Base-by-base conservation (phyloP, 2,329 filamentous ascomycete species). In the Coniochaeta pulveracea region DNA sequence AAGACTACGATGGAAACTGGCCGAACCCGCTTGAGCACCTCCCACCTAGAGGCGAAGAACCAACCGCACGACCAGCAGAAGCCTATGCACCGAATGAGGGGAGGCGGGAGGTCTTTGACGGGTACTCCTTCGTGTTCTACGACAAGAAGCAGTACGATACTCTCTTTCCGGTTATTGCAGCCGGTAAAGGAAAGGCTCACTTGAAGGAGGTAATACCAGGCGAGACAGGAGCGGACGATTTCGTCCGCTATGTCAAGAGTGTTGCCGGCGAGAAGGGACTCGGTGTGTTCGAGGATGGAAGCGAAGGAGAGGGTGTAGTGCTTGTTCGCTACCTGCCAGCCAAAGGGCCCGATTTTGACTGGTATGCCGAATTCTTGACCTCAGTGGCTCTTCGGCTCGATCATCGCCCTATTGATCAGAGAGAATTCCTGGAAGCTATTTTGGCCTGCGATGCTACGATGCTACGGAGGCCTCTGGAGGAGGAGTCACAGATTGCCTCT, bases 341-440 rank as follows among this genome's bases (percentile, higher is more conserved):
- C 26, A 70, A 76, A 46, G 60, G 66, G 9, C 57, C 66, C 19
- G 48, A 65, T 24, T 47, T 64, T 35, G 61, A 70, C 8, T 93
- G 84, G 85, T 84, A 74, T 38, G 64, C 70, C 11, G 60, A 75
- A 2, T 78, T 93, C 43, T 69, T 79, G 42, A 77, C 68, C 5
- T 60, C 76, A 6, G 72, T 93, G 11, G 82, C 86, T 3, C 52
- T 79, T 14, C 65, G 74, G 28, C 68, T 93, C 10, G 80, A 86
- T 39, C 86, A 93, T 51, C 75, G 85, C 4, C 77, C 86, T 3
- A 79, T 95, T 34, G 77, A 89, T 44, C 86, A 95, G 49, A 86
- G 81, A 37, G 88, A 95, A 46, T 93, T 98, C 40, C 66, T 98
- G 3, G 85, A 94, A 52, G 83, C 83, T 2, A 91, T 98, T 28